A percentile compares a stretch with the other conserved stretches of the same genome.
These are phyloP conservation scores for Starmera dryadoides DNA, from an alignment of 805 yeast genomes.

Conservation along the genomic window DNA sequence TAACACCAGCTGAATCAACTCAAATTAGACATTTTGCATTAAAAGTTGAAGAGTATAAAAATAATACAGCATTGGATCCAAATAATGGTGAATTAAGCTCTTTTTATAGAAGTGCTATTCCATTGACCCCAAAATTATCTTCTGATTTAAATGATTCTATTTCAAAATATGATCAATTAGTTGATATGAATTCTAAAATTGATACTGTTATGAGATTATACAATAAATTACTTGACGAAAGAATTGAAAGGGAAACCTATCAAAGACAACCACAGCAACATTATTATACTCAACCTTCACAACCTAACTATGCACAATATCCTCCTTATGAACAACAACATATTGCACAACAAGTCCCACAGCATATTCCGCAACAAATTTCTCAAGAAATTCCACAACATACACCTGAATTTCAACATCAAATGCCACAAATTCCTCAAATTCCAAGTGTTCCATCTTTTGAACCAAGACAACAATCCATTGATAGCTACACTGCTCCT, in stretches of 20 bases:
- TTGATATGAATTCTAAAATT: slow-evolving; percentile 72
- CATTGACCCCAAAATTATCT: slow-evolving; percentile 64
- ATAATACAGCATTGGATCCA: slow-evolving; percentile 6
- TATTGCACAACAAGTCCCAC: slow-evolving; percentile 2
- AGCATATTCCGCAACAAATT: neutral
- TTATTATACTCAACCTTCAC: slow-evolving; percentile 1
- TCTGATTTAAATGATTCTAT: slow-evolving; percentile 49
- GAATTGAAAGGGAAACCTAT: slow-evolving; percentile 30
- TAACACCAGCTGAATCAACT: slow-evolving; percentile 61
- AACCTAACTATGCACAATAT: slow-evolving; percentile 15
- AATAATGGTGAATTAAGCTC: slow-evolving; percentile 45
- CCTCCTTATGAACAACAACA: neutral
- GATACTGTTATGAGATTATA: slow-evolving; percentile 71
- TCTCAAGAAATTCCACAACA: slow-evolving; percentile 1
- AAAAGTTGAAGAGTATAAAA: slow-evolving; percentile 39
- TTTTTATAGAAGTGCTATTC: slow-evolving; percentile 50
- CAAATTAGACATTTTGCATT: slow-evolving; percentile 62
- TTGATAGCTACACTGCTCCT: neutral
- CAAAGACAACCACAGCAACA: slow-evolving; percentile 1
- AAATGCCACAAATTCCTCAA: neutral
- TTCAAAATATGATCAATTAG: slow-evolving; percentile 54
- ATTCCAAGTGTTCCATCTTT: neutral
- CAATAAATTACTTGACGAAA: slow-evolving; percentile 61
- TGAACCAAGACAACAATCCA: slow-evolving; percentile 2
- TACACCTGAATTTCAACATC: neutral